These are phyloP conservation scores for Tubosaeta sp. DNA, from an alignment of 768 basidiomycete species.

Conservation along the genomic window DNA sequence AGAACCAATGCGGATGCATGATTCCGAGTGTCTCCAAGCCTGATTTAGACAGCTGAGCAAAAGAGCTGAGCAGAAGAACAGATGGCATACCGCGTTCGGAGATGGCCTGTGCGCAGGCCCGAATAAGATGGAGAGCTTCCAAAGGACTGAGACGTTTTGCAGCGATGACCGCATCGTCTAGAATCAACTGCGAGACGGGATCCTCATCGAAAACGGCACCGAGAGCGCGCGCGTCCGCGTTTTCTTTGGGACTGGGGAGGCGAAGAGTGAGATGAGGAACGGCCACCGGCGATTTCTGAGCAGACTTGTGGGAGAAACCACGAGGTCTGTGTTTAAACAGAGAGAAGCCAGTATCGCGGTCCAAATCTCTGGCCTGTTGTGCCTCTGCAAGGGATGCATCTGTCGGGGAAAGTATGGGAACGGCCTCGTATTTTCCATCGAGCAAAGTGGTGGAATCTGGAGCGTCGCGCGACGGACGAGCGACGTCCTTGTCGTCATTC, in stretches of 20 bases:
- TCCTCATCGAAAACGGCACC: conserved; percentile 60
- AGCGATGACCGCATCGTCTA: conserved; percentile 54
- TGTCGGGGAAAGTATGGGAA: conserved; percentile 39
- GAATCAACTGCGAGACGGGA: conserved; percentile 41
- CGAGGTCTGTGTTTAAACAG: conserved; percentile 49
- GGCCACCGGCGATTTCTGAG: conserved; percentile 30
- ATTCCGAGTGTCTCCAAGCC: conserved; percentile 80
- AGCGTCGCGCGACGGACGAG: conserved; percentile 29
- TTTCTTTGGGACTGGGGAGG: conserved; percentile 52
- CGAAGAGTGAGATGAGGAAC: conserved; percentile 61
- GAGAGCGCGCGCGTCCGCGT: conserved; percentile 42
- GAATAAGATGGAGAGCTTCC: conserved; percentile 61
- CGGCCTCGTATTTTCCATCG: conserved; percentile 72
- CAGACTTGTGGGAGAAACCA: conserved; percentile 33
- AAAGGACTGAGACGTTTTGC: conserved; percentile 54
- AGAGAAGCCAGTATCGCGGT: conserved; percentile 42
- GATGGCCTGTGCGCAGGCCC: conserved; percentile 66
- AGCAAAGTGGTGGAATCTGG: conserved; percentile 50
- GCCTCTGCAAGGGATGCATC: conserved; percentile 13
- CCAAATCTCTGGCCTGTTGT: conserved; percentile 31
- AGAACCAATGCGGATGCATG: conserved; percentile 84
- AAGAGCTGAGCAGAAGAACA: conserved; percentile 3
- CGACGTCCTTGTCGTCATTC: conserved; percentile 46
- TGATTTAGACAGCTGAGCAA: conserved; percentile 24
- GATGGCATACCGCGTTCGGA: conserved; percentile 51